These are phyloP conservation scores for Tarenaya hassleriana DNA, from an alignment of 345 rosid genomes.

Conservation along the genomic window DNA sequence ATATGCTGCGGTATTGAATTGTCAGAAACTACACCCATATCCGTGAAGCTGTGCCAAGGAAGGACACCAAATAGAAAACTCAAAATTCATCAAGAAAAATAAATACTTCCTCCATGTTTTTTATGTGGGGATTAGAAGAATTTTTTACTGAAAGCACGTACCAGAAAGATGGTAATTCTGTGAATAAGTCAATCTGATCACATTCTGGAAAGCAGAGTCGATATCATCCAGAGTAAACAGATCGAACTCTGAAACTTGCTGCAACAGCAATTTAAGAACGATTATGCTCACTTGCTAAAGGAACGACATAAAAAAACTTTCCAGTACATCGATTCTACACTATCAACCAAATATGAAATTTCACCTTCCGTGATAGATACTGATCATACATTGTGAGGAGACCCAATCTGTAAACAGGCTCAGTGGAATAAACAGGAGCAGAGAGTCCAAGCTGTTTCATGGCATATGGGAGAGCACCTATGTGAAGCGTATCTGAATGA, in stretches of 20 bases:
- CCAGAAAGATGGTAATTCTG: constrained; percentile 88
- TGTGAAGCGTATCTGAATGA: constrained; percentile 80
- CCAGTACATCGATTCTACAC: neutral
- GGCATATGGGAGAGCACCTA: constrained; percentile 95
- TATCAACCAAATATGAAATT: neutral
- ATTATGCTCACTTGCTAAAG: neutral
- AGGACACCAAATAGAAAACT: neutral
- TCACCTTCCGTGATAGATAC: constrained; percentile 77
- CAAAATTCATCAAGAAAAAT: neutral
- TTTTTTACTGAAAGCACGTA: constrained; percentile 23
- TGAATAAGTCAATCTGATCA: constrained; percentile 80
- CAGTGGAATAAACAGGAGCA: constrained; percentile 80
- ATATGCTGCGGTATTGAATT: neutral
- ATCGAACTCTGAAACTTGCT: constrained; percentile 96
- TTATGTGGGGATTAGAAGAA: neutral
- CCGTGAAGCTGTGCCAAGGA: neutral
- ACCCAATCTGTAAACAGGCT: constrained; percentile 77
- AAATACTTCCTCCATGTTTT: neutral
- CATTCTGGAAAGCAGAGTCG: constrained; percentile 81
- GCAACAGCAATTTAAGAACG: constrained; percentile 27
- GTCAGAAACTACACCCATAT: neutral
- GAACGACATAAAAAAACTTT: neutral
- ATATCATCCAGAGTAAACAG: constrained; percentile 86
- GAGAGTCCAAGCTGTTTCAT: constrained; percentile 80
- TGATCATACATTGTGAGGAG: constrained; percentile 96